A percentile compares a stretch with the other conserved stretches of the same genome.
Conservation (phyloP, 306 rosid genomes). For the Styphnolobium japonicum region DNA sequence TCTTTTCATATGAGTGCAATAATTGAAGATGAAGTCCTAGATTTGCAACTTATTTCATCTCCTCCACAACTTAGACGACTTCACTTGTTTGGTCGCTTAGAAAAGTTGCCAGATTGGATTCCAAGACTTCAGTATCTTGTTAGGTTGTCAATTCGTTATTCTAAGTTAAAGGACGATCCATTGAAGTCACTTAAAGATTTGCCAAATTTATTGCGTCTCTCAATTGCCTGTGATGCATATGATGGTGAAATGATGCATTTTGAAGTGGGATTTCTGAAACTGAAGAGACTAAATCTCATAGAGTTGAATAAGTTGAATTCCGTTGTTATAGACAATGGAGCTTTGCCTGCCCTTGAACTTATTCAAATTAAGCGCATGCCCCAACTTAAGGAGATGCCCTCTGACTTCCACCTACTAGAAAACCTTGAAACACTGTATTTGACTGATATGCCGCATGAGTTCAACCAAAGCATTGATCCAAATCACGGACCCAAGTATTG, state of each 20-base stretch:
- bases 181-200: not conserved
- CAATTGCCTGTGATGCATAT: constrained; percentile 7
- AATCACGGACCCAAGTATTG: not conserved
- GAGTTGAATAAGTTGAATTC: not conserved
- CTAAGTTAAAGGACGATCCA: constrained; percentile 20
- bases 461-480: not conserved
- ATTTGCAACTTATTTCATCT: not conserved
- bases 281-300: not conserved
- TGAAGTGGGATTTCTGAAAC: constrained; percentile 9
- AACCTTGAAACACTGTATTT: not conserved
- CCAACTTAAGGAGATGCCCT: not conserved
- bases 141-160: not conserved
- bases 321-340: constrained; percentile 15
- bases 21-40: constrained; percentile 16
- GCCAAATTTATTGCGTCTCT: constrained; percentile 1
- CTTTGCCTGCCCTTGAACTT: constrained; percentile 19
- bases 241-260: constrained; percentile 29
- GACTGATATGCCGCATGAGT: not conserved
- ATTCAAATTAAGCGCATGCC: not conserved
- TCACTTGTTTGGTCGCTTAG: not conserved
- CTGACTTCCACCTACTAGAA: not conserved
- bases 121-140: constrained; percentile 20
- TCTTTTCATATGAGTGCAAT: not conserved
- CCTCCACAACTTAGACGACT: not conserved
- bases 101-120: constrained; percentile 24